These are phyloP conservation scores for Ceratocystiopsis sp. DNA, from an alignment of 2,329 filamentous ascomycete species.

Conservation along the genomic window DNA sequence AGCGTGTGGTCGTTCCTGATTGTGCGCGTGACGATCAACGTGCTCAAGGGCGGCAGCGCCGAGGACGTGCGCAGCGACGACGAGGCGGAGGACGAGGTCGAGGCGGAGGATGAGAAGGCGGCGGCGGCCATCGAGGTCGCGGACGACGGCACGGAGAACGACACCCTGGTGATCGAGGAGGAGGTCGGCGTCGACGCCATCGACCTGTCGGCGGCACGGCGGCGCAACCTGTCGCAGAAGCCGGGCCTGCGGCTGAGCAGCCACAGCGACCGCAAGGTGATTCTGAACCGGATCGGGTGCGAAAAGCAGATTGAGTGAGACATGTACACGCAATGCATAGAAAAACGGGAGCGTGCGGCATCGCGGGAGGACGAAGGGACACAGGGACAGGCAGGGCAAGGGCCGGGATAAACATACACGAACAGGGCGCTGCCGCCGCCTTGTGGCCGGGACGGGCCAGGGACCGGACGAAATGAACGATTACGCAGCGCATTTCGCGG, in stretches of 20 bases:
- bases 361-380: no score
- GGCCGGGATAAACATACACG: no score
- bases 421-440: no score
- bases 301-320: conserved; percentile 49
- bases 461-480: no score
- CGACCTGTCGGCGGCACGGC: conserved; percentile 47
- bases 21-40: conserved; percentile 60
- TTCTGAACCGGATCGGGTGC: conserved; percentile 68
- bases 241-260: no score
- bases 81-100: conserved; percentile 50
- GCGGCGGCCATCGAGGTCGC: conserved; percentile 19
- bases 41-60: conserved; percentile 58
- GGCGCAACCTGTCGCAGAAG: conserved; percentile 30
- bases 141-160: no score
- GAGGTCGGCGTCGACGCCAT: conserved; percentile 60
- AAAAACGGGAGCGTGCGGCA: no score
- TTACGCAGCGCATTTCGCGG: no score
- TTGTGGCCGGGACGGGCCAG: no score
- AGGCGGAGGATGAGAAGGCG: conserved; percentile 35
- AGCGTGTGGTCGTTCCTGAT: conserved; percentile 84
- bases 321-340: no score
- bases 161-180: conserved; percentile 45
- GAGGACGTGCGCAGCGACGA: conserved; percentile 82
- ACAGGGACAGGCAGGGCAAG: no score
- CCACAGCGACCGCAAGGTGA: conserved; percentile 56